A percentile compares a stretch with the other conserved stretches of the same genome.
These are phyloP conservation scores for Ricinus communis DNA, from an alignment of 345 rosid species.

Conservation along the genomic window DNA sequence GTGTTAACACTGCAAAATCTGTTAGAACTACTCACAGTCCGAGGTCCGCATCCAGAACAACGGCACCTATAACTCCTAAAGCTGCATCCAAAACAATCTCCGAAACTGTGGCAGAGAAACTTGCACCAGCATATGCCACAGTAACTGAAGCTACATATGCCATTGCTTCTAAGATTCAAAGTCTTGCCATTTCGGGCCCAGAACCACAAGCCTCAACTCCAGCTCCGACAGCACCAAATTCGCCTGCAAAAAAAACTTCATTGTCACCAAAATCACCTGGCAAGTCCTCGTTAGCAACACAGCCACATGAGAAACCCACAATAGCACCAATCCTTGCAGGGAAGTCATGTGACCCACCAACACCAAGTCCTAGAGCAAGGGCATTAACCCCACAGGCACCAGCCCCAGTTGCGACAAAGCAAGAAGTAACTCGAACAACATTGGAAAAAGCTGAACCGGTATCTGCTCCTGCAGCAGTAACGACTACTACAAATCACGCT, in stretches of 20 bases:
- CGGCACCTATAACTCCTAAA: too few relatives aligned
- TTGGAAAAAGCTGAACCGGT: conserved; percentile 2
- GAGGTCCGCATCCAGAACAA: neutral
- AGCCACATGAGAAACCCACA: neutral
- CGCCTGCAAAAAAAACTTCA: neutral
- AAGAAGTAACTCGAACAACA: conserved; percentile 12
- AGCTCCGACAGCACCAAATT: conserved; percentile 5
- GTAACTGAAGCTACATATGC: conserved; percentile 46
- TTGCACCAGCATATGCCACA: conserved; percentile 51
- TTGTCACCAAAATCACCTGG: neutral
- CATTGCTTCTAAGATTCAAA: conserved; percentile 50
- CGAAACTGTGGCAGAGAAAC: conserved; percentile 41
- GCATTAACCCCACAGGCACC: neutral
- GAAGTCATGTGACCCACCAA: neutral
- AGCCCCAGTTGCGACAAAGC: conserved; percentile 1
- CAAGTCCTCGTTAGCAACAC: neutral
- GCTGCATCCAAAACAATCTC: conserved; percentile 35
- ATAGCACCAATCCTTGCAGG: neutral
- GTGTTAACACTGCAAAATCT: conserved; percentile 8
- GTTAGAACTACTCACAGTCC: neutral
- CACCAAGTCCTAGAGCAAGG: neutral
- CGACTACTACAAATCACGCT: neutral
- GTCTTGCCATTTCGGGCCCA: conserved; percentile 35
- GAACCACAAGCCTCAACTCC: conserved; percentile 6
- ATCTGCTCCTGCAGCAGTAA: conserved; percentile 13